Percentiles rank a stretch among this genome's conserved stretches.
phyloP scores from a whole-genome alignment of 2,329 filamentous ascomycete genomes.

The Cytospora piceae region DNA sequence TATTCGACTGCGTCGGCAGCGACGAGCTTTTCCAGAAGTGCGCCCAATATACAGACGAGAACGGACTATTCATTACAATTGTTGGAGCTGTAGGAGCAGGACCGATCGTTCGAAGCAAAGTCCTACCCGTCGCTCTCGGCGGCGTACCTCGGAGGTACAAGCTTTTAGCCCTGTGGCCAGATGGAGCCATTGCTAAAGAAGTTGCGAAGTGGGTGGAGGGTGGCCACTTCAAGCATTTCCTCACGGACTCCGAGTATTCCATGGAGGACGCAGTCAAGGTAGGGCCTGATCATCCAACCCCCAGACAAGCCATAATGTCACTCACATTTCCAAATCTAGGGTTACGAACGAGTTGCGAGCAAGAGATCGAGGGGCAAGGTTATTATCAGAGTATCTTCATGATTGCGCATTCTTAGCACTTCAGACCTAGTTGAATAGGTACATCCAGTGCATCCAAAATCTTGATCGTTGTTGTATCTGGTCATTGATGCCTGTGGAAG shows the following conservation, averaged over 20 bases:
- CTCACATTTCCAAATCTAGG: conserved; percentile 29
- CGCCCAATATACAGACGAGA: conserved; percentile 43
- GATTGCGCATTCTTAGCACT: too few species aligned
- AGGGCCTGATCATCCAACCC: conserved; percentile 3
- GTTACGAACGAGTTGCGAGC: conserved; percentile 39
- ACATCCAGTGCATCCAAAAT: too few species aligned
- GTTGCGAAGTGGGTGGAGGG: conserved; percentile 36
- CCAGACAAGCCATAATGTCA: not conserved
- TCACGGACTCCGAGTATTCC: conserved; percentile 39
- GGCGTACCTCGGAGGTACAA: conserved; percentile 39
- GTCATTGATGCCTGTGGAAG: too few species aligned
- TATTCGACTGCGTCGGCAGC: conserved; percentile 55
- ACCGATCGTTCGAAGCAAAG: conserved; percentile 39
- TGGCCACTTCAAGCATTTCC: conserved; percentile 36
- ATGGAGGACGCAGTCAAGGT: conserved; percentile 39
- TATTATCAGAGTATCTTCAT: conserved; percentile 34
- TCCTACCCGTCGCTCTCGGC: conserved; percentile 39
- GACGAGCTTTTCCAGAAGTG: conserved; percentile 50
- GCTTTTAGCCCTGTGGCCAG: conserved; percentile 38
- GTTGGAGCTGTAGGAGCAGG: conserved; percentile 40
- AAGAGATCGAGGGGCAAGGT: conserved; percentile 42
- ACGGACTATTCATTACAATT: conserved; percentile 42
- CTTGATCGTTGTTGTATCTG: too few species aligned
- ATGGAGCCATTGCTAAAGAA: conserved; percentile 35
- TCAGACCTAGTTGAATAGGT: too few species aligned